A percentile compares a stretch with the other conserved stretches of the same genome.
Conservation (phyloP, 768 basidiomycete genomes). For the Psilocybe tampanensis region DNA sequence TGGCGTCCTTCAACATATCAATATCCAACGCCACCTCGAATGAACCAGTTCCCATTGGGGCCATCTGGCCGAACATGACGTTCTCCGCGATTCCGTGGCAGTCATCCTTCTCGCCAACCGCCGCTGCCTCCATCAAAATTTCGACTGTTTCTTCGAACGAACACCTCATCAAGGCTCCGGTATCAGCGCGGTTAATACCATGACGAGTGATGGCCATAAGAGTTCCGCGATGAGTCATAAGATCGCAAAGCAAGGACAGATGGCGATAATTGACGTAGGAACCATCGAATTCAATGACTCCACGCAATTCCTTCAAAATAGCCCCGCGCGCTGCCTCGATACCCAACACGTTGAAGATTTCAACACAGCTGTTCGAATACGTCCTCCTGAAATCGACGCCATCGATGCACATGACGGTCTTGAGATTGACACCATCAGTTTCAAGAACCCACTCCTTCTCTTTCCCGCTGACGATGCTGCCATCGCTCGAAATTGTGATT, state of each 20-base stretch:
- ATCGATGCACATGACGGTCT: conserved; percentile 92
- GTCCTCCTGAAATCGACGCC: conserved; percentile 94
- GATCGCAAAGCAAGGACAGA: conserved; percentile 92
- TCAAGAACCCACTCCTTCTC: conserved; percentile 96
- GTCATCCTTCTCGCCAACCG: conserved; percentile 97
- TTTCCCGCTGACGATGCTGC: conserved; percentile 60
- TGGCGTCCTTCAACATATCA: conserved; percentile 98
- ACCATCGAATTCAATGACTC: conserved; percentile 98
- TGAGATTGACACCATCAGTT: conserved; percentile 95
- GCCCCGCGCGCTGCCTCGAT: conserved; percentile 97
- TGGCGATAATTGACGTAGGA: conserved; percentile 99
- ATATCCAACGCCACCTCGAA: conserved; percentile 97
- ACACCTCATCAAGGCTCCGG: conserved; percentile 98
- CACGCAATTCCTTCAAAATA: conserved; percentile 90
- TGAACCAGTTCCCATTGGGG: conserved; percentile 98
- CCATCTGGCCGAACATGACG: conserved; percentile 98
- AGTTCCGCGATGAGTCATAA: conserved; percentile 95
- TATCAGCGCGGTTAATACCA: conserved; percentile 98
- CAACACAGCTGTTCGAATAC: conserved; percentile 96
- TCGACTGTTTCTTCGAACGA: conserved; percentile 99
- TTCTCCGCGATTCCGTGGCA: conserved; percentile 99
- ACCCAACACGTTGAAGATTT: conserved; percentile 92
- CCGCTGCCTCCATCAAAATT: conserved; percentile 98
- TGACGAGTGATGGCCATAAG: conserved; percentile 99
- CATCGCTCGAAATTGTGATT: conserved; percentile 63